Base-by-base conservation (phyloP, 2,329 filamentous ascomycete genomes). In the Trichoderma pleuroti region DNA sequence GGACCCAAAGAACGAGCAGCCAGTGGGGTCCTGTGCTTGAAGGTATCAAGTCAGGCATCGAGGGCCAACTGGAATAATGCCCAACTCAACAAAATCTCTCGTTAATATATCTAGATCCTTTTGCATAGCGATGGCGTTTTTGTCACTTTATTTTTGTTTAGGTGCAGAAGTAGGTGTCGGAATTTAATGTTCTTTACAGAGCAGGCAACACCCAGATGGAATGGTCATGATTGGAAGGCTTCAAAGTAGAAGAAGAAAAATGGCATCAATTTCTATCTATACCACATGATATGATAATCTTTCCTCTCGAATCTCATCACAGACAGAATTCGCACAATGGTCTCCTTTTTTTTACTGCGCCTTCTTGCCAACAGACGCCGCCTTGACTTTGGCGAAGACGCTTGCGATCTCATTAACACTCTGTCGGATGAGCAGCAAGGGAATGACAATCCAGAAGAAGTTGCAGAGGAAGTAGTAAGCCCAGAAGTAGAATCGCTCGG, bases 391-490 rank as follows among this genome's bases (percentile, higher is more conserved):
- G 0, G 72, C 76, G 71, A 82, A 80, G 0, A 74, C 79, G 2
- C 70, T 70, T 14, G 72, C 74, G 0, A 74, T 77, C 49, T 75
- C 75, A 28, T 46, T 69, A 1, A 77, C 74, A 52, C 81, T 82
- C 30, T 74, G 70, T 1, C 74, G 24, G 42, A 84, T 71, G 52
- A 83, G 71, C 6, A 72, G 75, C 3, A 74, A 62, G 0, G 86
- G 86, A 36, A 88, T 82, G 21, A 86, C 78, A 49, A 88, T 83
- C 86, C 86, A 88, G 72, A 87, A 83, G 0, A 80, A 80, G 73
- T 88, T 88, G 74, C 85, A 80, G 18, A 85, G 76, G 18, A 88
- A 75, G 71, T 84, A 88, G 74, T 88, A 87, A 11, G 80, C 81
- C 80, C 81, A 88, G 72, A 84, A 88, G 75, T 88, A 88, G 49